Percentiles rank a stretch among this genome's conserved stretches.
Conservation (phyloP, 2,329 filamentous ascomycete genomes). For the Ophiostoma sp. region DNA sequence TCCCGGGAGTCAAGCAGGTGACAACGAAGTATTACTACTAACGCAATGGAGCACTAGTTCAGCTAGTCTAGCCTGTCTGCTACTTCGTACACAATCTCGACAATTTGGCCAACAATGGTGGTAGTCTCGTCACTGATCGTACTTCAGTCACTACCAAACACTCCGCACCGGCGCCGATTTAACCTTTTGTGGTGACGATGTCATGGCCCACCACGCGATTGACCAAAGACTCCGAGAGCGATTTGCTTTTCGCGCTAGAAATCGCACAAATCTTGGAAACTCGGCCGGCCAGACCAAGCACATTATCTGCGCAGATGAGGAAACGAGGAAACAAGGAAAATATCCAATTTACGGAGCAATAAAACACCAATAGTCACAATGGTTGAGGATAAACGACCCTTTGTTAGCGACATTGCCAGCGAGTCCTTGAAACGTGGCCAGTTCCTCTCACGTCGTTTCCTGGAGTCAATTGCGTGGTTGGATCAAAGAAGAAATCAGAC, state of each 20-base stretch:
- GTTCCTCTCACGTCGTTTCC: slow-evolving; percentile 27
- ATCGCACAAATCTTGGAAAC: background rate
- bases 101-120: background rate
- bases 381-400: slow-evolving; percentile 32
- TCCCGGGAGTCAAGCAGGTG: background rate
- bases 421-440: slow-evolving; percentile 5
- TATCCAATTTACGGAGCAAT: background rate
- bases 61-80: background rate
- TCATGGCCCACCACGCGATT: background rate
- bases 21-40: background rate
- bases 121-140: background rate
- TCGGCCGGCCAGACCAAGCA: background rate
- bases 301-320: background rate
- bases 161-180: background rate
- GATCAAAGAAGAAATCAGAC: slow-evolving; percentile 22
- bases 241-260: background rate
- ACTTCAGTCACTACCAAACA: background rate
- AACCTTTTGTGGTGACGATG: background rate
- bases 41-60: background rate
- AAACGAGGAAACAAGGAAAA: slow-evolving; percentile 1
- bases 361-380: slow-evolving; percentile 28
- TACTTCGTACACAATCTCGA: too few species aligned
- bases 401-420: background rate
- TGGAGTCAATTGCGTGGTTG: slow-evolving; percentile 20
- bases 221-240: slow-evolving; percentile 1